Evolutionary conservation across 75 land plant genomes (phyloP), one percentile per base, ranked within the genome.

Genomic region (Cryptomeria japonica): DNA sequence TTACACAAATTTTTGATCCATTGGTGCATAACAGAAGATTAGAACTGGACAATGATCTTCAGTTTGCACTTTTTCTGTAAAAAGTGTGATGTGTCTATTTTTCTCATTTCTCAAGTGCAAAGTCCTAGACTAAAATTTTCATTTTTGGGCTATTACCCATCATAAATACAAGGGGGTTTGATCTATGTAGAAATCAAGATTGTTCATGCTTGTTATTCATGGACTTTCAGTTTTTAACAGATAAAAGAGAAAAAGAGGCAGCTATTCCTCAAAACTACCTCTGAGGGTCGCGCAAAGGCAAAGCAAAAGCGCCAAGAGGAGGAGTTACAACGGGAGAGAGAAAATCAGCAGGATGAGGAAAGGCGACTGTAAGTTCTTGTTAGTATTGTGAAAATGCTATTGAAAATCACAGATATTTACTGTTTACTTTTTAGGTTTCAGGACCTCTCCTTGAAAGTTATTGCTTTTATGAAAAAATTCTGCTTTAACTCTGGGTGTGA

Each of bases 161-260:
- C n/a, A 22, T 19, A 42, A 44, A 80, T 80, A 44, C 25, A 80
- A 80, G n/a, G 47, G 11, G 13, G 14, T 13, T 44, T 82, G 84
- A 44, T 82, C 49, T 22, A 82, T 31, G 84, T 28, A n/a, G 34
- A 11, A 82, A 22, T 82, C 2, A 3, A 75, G 37, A 82, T 82
- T 82, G 51, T 3, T 46, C 32, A 28, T 82, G 31, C 47, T 46
- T 44, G 22, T 82, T 16, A 7, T 46, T n/a, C 32, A 19, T 46
- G 46, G 5, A 13, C 32, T 13, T 85, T 19, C 36, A 8, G 2
- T 9, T 86, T 80, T 53, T 58, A 36, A 44, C 93, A 98, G 99
- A 39, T 97, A 32, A 97, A 96, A 90, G 96, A 98, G 86, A 98
- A 98, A 86, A 95, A 86, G 86, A 98, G 89, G 90, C 99, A 98